These are phyloP conservation scores for Hypomyces rosellus DNA, from an alignment of 2,329 filamentous ascomycete species.

Conservation along the genomic window DNA sequence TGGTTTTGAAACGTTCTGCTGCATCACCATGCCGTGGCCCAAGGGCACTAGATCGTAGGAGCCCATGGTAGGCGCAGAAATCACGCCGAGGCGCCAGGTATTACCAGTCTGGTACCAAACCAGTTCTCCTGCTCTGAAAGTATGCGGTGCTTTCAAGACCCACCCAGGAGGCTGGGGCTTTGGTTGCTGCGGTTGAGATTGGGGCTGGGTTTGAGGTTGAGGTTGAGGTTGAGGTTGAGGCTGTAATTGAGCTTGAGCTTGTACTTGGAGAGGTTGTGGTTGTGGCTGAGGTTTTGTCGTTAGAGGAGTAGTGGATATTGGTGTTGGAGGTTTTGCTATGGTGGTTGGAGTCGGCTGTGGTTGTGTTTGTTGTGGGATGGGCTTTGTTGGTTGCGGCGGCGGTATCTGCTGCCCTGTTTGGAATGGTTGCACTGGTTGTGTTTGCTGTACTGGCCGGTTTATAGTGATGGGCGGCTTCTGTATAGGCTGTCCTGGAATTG, in stretches of 20 bases:
- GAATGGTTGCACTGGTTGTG: slow-evolving; percentile 12
- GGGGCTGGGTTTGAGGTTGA: slow-evolving; percentile 16
- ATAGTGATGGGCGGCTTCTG: slow-evolving; percentile 25
- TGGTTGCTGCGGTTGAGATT: slow-evolving; percentile 5
- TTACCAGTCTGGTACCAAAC: slow-evolving; percentile 44
- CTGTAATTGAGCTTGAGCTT: slow-evolving; percentile 15
- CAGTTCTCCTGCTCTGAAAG: slow-evolving; percentile 44
- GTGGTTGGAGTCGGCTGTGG: slow-evolving; percentile 1
- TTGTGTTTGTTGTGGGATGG: background rate
- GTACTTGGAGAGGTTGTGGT: slow-evolving; percentile 8
- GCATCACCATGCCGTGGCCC: slow-evolving; percentile 31
- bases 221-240: slow-evolving; percentile 13
- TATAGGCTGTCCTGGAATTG: slow-evolving; percentile 26
- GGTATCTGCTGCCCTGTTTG: slow-evolving; percentile 9
- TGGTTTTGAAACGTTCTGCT: slow-evolving; percentile 32
- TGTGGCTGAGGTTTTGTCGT: slow-evolving; percentile 1
- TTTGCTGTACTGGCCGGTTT: slow-evolving; percentile 15
- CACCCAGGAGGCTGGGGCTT: slow-evolving; percentile 19
- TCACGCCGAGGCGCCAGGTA: slow-evolving; percentile 44
- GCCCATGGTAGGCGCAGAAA: slow-evolving; percentile 26
- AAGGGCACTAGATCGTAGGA: slow-evolving; percentile 36
- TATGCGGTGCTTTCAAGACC: slow-evolving; percentile 27
- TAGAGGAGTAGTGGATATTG: background rate
- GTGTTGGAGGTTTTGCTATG: background rate
- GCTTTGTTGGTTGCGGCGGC: background rate